Conservation (phyloP, 2,329 filamentous ascomycete genomes). For the Alternaria incomplexa region DNA sequence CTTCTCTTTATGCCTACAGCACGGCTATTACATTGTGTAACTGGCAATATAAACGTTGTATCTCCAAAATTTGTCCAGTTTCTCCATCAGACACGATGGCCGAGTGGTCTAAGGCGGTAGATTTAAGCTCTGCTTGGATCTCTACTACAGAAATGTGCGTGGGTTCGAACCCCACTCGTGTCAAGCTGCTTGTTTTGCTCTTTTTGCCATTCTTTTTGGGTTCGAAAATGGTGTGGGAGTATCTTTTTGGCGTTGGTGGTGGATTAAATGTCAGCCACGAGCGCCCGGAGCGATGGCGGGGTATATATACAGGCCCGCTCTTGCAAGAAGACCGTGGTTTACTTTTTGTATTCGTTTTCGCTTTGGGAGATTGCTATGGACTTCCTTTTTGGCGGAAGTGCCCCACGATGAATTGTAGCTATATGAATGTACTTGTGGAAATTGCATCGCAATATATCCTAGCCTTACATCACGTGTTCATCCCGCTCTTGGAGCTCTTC, state of each 20-base stretch:
- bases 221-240: not conserved
- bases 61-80: not conserved
- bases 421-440: no score
- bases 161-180: conserved; percentile 41
- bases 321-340: not conserved
- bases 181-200: conserved; percentile 18
- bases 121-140: conserved; percentile 35
- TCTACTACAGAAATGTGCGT: conserved; percentile 44
- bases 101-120: conserved; percentile 45
- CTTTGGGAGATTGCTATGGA: no score
- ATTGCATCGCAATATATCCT: no score
- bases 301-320: not conserved
- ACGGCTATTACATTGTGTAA: no score
- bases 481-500: not conserved
- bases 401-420: no score
- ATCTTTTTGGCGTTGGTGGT: not conserved
- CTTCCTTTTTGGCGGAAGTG: no score
- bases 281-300: no score
- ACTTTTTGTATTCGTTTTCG: not conserved
- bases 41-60: no score
- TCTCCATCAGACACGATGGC: conserved; percentile 34
- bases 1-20: not conserved
- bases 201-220: not conserved
- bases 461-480: no score
- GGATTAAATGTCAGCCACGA: no score